A percentile compares a stretch with the other conserved stretches of the same genome.
Evolutionary conservation across 2,329 filamentous ascomycete species (phyloP).

Genomic region (Cercospora citrullina): DNA sequence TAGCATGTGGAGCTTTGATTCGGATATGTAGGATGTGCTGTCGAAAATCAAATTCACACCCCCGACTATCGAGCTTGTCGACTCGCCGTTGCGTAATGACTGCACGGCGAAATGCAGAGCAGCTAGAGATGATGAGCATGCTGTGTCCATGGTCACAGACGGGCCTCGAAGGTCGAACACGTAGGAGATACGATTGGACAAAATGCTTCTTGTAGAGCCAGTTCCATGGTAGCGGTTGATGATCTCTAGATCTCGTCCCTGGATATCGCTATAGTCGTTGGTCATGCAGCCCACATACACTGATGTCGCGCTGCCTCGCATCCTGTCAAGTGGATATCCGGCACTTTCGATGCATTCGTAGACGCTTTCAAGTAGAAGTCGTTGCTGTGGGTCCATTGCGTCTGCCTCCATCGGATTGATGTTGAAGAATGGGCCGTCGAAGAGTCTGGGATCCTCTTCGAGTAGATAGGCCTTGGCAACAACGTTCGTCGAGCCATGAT

Average conservation of each 20-base stretch:
- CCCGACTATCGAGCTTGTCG: slow-evolving; percentile 22
- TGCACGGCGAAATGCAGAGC: slow-evolving; percentile 40
- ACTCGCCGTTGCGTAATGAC: slow-evolving; percentile 35
- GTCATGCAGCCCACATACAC: slow-evolving; percentile 31
- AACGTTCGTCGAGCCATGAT: slow-evolving; percentile 25
- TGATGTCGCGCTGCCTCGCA: slow-evolving; percentile 25
- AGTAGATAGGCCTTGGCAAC: slow-evolving; percentile 28
- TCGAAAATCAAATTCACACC: slow-evolving; percentile 35
- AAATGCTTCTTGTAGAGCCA: slow-evolving; percentile 26
- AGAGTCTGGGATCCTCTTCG: slow-evolving; percentile 27
- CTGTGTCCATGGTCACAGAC: slow-evolving; percentile 43
- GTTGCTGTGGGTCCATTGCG: slow-evolving; percentile 35
- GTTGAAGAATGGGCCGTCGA: slow-evolving; percentile 33
- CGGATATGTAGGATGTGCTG: slow-evolving; percentile 17
- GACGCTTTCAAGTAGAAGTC: slow-evolving; percentile 31
- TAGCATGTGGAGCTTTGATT: slow-evolving; percentile 27
- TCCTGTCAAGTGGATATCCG: slow-evolving; percentile 20
- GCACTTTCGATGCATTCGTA: slow-evolving; percentile 29
- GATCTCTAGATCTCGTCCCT: slow-evolving; percentile 26
- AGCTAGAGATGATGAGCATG: slow-evolving; percentile 48
- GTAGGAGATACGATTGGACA: slow-evolving; percentile 32
- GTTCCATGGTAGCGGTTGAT: slow-evolving; percentile 28
- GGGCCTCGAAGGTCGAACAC: slow-evolving; percentile 31
- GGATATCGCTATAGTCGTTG: slow-evolving; percentile 29
- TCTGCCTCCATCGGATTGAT: slow-evolving; percentile 28